Conservation (phyloP, 148 eudicot genomes). For the Rhododendron henanense region DNA sequence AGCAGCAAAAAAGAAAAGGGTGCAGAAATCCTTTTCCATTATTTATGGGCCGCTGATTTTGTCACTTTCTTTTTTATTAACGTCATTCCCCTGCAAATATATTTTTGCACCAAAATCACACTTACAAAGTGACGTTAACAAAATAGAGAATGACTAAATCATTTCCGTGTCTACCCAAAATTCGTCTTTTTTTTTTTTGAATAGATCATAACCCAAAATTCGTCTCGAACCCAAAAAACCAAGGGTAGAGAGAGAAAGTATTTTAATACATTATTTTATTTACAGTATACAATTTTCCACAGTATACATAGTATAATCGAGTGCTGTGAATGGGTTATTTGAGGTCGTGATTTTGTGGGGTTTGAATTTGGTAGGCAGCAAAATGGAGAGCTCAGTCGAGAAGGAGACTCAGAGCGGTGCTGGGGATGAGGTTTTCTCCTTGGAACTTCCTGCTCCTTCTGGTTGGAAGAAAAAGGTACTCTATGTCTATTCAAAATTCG, state of each 20-base stretch:
- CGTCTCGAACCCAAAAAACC: not conserved
- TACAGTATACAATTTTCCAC: not conserved
- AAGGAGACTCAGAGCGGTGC: slow-evolving; percentile 23
- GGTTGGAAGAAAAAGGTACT: slow-evolving; percentile 45
- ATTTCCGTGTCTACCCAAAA: too few relatives aligned
- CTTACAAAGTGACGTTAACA: too few relatives aligned
- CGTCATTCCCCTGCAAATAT: too few relatives aligned
- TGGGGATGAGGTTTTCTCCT: slow-evolving; percentile 24
- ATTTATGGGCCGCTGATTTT: too few relatives aligned
- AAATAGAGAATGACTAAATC: too few relatives aligned
- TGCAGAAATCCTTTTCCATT: too few relatives aligned
- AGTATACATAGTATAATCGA: not conserved
- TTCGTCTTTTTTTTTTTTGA: too few relatives aligned
- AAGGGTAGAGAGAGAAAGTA: not conserved
- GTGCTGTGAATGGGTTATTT: not conserved
- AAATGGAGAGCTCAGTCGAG: slow-evolving; percentile 48
- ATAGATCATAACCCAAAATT: too few relatives aligned
- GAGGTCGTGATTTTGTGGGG: slow-evolving; percentile 1
- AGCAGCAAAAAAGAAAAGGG: too few relatives aligned
- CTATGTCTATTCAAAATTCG: not conserved
- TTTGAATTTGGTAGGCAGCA: slow-evolving; percentile 31
- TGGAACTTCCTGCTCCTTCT: slow-evolving; percentile 46
- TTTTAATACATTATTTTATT: not conserved
- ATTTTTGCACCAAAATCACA: too few relatives aligned
- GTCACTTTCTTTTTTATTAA: too few relatives aligned